These are phyloP conservation scores for Aquilaria agallochum DNA, from an alignment of 441 rosid species.

Conservation along the genomic window DNA sequence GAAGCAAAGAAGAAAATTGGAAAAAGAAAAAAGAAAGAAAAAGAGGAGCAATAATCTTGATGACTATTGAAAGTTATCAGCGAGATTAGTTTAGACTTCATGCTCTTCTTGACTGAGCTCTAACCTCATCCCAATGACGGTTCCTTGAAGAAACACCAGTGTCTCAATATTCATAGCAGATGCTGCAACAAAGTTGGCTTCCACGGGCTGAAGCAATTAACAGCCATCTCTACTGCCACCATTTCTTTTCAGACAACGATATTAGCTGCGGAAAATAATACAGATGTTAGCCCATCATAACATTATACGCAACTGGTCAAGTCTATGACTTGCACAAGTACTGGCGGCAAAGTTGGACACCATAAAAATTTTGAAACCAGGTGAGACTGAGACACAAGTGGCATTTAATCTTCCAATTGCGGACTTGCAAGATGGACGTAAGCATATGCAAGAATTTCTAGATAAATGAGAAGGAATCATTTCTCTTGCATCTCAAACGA, in stretches of 20 bases:
- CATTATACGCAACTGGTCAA: background rate
- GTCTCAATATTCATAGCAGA: background rate
- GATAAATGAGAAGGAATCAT: no score
- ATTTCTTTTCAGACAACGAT: slow-evolving; percentile 51
- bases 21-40: background rate
- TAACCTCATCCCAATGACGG: slow-evolving; percentile 2
- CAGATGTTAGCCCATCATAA: background rate
- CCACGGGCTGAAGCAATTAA: background rate
- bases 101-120: slow-evolving; percentile 8
- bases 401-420: no score
- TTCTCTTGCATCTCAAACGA: no score
- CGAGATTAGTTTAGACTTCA: slow-evolving; percentile 8
- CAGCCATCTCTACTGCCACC: slow-evolving; percentile 20
- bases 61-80: slow-evolving; percentile 8
- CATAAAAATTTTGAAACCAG: no score
- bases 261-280: slow-evolving; percentile 38
- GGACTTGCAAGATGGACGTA: no score
- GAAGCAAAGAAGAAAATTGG: no score
- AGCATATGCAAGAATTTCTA: no score
- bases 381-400: no score
- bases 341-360: no score
- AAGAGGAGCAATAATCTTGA: slow-evolving; percentile 11
- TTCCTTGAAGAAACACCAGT: slow-evolving; percentile 2
- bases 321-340: no score
- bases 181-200: slow-evolving; percentile 1